Conservation (phyloP, 148 eudicot genomes). For the Rhododendron henanense region DNA sequence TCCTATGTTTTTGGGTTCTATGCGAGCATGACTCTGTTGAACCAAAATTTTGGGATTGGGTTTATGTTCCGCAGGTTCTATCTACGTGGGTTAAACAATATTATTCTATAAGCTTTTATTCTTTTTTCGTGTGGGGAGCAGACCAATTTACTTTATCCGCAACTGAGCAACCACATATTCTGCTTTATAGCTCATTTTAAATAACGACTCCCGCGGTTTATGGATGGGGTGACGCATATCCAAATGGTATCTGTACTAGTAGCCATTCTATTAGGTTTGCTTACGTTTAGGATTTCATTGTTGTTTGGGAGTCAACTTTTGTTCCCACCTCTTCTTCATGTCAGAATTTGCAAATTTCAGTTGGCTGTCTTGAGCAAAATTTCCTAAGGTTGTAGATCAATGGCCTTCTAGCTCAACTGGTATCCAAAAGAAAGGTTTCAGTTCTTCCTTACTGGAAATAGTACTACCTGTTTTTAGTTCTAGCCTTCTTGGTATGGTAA, state of each 20-base stretch:
- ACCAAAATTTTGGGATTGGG: neutral
- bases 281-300: neutral
- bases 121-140: neutral
- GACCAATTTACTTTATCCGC: neutral
- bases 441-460: neutral
- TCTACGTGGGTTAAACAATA: neutral
- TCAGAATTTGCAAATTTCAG: neutral
- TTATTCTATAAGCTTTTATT: neutral
- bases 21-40: no score
- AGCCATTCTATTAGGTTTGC: neutral
- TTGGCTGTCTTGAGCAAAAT: neutral
- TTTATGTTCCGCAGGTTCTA: neutral
- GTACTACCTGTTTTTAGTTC: neutral
- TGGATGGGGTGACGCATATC: neutral
- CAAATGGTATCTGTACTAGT: neutral
- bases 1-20: neutral
- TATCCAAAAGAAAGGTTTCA: neutral
- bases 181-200: neutral
- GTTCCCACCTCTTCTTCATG: neutral
- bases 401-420: neutral
- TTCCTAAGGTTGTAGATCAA: neutral
- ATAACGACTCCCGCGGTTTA: neutral
- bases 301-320: neutral
- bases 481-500: neutral
- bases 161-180: neutral